Conservation (phyloP, 176 grass and related monocot species). For the Carex scoparia region DNA sequence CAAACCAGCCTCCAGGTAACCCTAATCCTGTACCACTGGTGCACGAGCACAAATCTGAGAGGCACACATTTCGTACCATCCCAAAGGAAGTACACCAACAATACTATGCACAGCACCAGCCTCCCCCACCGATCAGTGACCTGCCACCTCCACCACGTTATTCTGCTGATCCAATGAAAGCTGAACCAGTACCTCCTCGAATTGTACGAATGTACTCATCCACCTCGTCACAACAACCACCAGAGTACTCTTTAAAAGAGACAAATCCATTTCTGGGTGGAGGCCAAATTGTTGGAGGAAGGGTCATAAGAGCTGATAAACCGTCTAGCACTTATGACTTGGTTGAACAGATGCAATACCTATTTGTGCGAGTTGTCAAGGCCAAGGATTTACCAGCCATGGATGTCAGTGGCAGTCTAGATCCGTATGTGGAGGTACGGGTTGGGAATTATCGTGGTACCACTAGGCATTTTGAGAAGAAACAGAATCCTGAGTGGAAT, state of each 20-base stretch:
- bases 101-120: conserved; percentile 41
- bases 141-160: conserved; percentile 48
- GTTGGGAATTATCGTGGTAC: conserved; percentile 87
- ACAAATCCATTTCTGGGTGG: conserved; percentile 90
- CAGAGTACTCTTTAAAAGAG: conserved; percentile 89
- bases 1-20: conserved; percentile 40
- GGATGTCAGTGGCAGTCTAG: conserved; percentile 88
- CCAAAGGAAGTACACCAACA: conserved; percentile 58
- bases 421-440: conserved; percentile 88
- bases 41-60: conserved; percentile 51
- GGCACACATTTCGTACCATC: conserved; percentile 61
- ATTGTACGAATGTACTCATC: conserved; percentile 87
- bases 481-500: conserved; percentile 87
- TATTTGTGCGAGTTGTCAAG: conserved; percentile 98
- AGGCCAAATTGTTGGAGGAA: conserved; percentile 85
- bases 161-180: conserved; percentile 58
- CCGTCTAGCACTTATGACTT: conserved; percentile 89
- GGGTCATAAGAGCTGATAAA: conserved; percentile 76
- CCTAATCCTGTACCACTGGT: conserved; percentile 40
- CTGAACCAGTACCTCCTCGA: conserved; percentile 46
- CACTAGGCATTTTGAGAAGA: conserved; percentile 93
- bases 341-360: conserved; percentile 93
- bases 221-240: conserved; percentile 68
- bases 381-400: conserved; percentile 75
- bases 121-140: conserved; percentile 37